Base-by-base conservation (phyloP, 108 stramenopile species). In the Fistulifera solaris region DNA sequence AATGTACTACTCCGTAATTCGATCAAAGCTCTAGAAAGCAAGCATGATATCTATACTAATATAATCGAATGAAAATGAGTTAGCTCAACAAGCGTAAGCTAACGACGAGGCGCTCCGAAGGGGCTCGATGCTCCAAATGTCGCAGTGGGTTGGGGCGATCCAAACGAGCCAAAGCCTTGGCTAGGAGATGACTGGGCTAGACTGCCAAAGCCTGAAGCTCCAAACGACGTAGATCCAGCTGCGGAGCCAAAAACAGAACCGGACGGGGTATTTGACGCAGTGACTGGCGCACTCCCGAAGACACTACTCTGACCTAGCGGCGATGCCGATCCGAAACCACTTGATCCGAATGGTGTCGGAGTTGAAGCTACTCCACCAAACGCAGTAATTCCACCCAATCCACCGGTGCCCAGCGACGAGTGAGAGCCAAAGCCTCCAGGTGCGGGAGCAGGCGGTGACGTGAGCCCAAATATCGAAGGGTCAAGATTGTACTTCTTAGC, bases 401-500 rank as follows among this genome's bases (percentile, higher is more conserved):
- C 52, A 54, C 38, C 31, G 14, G 57, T 11, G 16, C 54, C 47
- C 15, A n/a, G 8, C 11, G 41, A 22, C 24, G 54, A 15, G 1
- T 41, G 25, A 14, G 18, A 51, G 13, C 62, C 59, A 59, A 67
- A 66, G 12, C 54, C 15, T 47, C 31, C 31, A 8, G 59, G 50
- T 15, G 66, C 55, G 11, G 75, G 22, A 24, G 66, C 47, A 43
- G 70, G 48, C 17, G 58, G 27, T 38, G 67, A 44, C 19, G 25
- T 22, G 2, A 87, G 31, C 11, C 80, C 89, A 63, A 92, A 92
- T 8, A 68, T 62, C 5, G 81, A 67, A 40, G 81, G 80, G 66
- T 87, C 82, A 4, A 87, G 48, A 38, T 79, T 68, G 66, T 93
- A 93, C 52, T 93, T 89, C 63, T 85, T 83, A 44, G 85, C 81